phyloP scores from a whole-genome alignment of 768 basidiomycete genomes.

The Fomitopsis pulvina region DNA sequence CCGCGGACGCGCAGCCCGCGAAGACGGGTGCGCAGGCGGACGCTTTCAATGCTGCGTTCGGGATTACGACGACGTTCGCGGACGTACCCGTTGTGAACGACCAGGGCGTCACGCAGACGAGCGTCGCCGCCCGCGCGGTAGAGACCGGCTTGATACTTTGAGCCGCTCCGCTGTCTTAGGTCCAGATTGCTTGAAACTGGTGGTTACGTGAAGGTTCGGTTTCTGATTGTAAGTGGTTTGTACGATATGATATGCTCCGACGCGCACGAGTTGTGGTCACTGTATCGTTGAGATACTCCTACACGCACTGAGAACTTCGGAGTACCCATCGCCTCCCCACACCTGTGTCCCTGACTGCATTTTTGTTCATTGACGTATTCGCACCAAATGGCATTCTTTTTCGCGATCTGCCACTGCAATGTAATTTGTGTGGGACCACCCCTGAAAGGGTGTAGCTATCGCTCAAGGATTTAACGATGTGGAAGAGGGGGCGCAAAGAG shows the following conservation, averaged over 20 bases:
- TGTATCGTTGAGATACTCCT: background rate
- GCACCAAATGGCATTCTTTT: background rate
- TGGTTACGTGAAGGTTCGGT: background rate
- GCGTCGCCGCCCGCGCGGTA: background rate
- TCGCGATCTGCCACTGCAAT: background rate
- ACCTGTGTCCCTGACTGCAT: background rate
- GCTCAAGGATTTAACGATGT: no score
- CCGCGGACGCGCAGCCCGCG: constrained; percentile 18
- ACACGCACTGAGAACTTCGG: background rate
- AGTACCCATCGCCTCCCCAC: no score
- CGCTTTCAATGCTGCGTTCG: constrained; percentile 56
- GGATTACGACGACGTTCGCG: constrained; percentile 15
- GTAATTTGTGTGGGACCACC: no score
- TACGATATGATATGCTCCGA: background rate
- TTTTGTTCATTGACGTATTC: background rate
- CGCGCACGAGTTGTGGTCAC: background rate
- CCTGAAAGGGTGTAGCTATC: no score
- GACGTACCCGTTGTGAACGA: constrained; percentile 31
- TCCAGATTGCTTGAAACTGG: background rate
- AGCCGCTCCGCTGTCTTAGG: background rate
- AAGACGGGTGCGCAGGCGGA: constrained; percentile 50
- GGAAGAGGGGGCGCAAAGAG: no score
- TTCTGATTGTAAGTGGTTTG: background rate
- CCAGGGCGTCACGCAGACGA: constrained; percentile 28
- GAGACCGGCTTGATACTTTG: background rate